A percentile compares a stretch with the other conserved stretches of the same genome.
Conservation (phyloP, 2,329 filamentous ascomycete genomes). For the Ophiostoma triangulosporum region DNA sequence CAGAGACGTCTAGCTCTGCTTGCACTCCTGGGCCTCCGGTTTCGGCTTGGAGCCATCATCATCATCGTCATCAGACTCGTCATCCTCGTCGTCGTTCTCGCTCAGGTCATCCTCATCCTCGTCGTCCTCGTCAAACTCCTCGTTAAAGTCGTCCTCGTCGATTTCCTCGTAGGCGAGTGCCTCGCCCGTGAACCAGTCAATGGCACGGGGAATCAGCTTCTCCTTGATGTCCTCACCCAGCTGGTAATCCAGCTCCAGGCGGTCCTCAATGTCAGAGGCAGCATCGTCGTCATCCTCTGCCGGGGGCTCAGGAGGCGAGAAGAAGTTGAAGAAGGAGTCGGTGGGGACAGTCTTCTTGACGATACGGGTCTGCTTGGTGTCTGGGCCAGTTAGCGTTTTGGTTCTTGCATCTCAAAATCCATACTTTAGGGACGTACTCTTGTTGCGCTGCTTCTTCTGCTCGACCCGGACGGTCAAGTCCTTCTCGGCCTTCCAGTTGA, state of each 20-base stretch:
- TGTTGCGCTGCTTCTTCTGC: conserved; percentile 99
- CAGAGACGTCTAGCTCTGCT: conserved; percentile 56
- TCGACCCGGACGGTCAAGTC: conserved; percentile 90
- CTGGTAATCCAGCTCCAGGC: conserved; percentile 95
- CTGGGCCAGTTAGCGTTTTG: conserved; percentile 34
- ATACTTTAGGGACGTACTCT: conserved; percentile 51
- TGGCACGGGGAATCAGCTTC: conserved; percentile 94
- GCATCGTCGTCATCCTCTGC: conserved; percentile 60
- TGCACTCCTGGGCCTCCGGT: conserved; percentile 90
- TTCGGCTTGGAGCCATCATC: conserved; percentile 82
- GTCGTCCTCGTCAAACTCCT: conserved; percentile 77
- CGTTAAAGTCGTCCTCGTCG: conserved; percentile 67
- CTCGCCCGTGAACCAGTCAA: conserved; percentile 99
- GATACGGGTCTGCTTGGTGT: conserved; percentile 97
- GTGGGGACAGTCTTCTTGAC: conserved; percentile 99
- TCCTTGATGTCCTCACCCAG: conserved; percentile 99
- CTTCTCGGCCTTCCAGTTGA: conserved; percentile 88
- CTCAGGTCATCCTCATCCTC: conserved; percentile 84
- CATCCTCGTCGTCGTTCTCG: conserved; percentile 72
- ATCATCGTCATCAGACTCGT: conserved; percentile 62
- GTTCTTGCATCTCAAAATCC: not conserved
- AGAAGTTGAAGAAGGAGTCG: conserved; percentile 99
- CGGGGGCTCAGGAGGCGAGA: conserved; percentile 84
- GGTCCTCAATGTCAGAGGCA: conserved; percentile 87
- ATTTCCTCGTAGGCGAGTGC: conserved; percentile 93